Evolutionary conservation across 331 rosid genomes (phyloP).

Genomic region (Quercus lobata): DNA sequence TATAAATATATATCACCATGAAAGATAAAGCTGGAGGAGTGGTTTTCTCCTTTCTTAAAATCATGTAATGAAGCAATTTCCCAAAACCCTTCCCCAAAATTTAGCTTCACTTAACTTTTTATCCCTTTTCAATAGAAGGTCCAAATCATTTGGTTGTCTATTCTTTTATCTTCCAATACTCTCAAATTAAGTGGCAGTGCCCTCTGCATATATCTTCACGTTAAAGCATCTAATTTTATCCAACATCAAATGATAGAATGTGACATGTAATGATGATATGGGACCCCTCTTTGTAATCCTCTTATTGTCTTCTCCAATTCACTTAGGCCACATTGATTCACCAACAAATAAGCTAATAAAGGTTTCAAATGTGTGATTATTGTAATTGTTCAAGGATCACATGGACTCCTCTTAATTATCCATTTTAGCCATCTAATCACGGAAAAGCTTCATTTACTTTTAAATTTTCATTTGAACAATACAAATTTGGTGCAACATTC

Average conservation of each 20-base stretch:
- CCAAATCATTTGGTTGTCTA: slow-evolving; percentile 59
- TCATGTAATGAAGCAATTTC: slow-evolving; percentile 26
- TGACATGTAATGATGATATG: slow-evolving; percentile 59
- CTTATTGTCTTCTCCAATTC: slow-evolving; percentile 30
- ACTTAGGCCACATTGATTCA: slow-evolving; percentile 29
- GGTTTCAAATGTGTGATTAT: slow-evolving; percentile 51
- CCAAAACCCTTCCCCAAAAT: slow-evolving; percentile 22
- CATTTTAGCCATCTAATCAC: slow-evolving; percentile 29
- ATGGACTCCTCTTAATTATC: slow-evolving; percentile 36
- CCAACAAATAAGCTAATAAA: slow-evolving; percentile 31
- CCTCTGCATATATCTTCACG: slow-evolving; percentile 28
- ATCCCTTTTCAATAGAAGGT: slow-evolving; percentile 56
- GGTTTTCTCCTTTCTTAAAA: neutral
- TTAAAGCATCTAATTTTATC: slow-evolving; percentile 52
- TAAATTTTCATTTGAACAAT: slow-evolving; percentile 16
- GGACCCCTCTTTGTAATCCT: slow-evolving; percentile 48
- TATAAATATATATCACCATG: slow-evolving; percentile 1
- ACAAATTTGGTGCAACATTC: neutral
- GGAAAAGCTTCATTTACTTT: slow-evolving; percentile 29
- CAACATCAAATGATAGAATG: slow-evolving; percentile 41
- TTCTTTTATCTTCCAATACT: slow-evolving; percentile 28
- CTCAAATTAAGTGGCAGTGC: slow-evolving; percentile 29
- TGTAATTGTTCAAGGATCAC: slow-evolving; percentile 34
- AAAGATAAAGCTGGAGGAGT: slow-evolving; percentile 15
- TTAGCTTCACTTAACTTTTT: slow-evolving; percentile 20